A percentile compares a stretch with the other conserved stretches of the same genome.
These are phyloP conservation scores for Lactarius evosmus DNA, from an alignment of 768 basidiomycete genomes.

Conservation along the genomic window DNA sequence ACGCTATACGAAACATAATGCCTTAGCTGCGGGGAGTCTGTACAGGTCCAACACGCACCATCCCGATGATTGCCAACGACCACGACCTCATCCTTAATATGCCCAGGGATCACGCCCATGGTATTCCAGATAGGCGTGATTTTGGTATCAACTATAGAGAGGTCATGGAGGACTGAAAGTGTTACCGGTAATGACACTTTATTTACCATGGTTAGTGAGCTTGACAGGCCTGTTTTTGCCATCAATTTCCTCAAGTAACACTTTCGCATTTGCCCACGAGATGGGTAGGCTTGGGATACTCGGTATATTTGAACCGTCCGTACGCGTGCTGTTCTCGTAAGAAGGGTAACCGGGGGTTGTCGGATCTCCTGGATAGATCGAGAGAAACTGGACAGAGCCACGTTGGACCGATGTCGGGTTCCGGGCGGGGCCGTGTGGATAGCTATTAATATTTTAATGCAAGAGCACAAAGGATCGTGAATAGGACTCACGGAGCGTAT, in stretches of 20 bases:
- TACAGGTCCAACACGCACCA: conserved; percentile 45
- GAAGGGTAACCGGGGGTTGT: conserved; percentile 87
- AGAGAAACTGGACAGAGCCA: conserved; percentile 75
- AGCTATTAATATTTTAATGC: conserved; percentile 35
- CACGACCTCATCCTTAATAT: conserved; percentile 80
- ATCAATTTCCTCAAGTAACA: conserved; percentile 48
- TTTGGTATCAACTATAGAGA: conserved; percentile 60
- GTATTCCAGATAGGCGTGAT: conserved; percentile 91
- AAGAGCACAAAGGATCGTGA: neutral
- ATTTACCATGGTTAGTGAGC: conserved; percentile 55
- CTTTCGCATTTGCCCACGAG: conserved; percentile 77
- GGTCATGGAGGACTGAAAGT: neutral
- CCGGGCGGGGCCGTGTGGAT: conserved; percentile 85
- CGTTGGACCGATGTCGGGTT: conserved; percentile 83
- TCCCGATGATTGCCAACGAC: conserved; percentile 88
- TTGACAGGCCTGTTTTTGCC: conserved; percentile 46
- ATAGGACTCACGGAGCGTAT: conserved; percentile 48
- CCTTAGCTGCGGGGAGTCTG: neutral
- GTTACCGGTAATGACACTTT: neutral
- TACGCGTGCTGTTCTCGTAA: conserved; percentile 74
- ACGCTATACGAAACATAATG: conserved; percentile 38
- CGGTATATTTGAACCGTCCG: conserved; percentile 59
- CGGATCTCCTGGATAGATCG: conserved; percentile 63
- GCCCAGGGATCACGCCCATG: conserved; percentile 79
- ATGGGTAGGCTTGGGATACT: conserved; percentile 86